Evolutionary conservation across 768 basidiomycete species (phyloP).

Genomic region (Gloeostereum incarnatum): DNA sequence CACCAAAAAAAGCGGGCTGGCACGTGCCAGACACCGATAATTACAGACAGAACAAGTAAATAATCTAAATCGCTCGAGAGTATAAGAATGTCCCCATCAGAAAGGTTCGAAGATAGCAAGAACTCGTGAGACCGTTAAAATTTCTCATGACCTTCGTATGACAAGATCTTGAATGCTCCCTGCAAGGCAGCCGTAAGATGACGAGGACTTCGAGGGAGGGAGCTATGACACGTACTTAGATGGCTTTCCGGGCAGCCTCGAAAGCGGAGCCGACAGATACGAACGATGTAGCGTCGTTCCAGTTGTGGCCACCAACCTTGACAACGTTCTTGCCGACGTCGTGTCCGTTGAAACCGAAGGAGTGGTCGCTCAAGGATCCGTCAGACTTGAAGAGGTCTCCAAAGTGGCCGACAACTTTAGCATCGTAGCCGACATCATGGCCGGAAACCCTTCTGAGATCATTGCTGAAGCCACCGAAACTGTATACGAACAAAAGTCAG

Average conservation of each 20-base stretch:
- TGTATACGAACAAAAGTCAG: background rate
- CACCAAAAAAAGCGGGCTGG: no score
- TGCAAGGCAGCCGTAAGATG: no score
- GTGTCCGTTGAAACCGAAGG: constrained; percentile 9
- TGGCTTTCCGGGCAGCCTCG: constrained; percentile 3
- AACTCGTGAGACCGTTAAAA: background rate
- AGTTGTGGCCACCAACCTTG: constrained; percentile 8
- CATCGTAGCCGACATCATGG: constrained; percentile 13
- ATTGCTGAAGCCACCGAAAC: constrained; percentile 12
- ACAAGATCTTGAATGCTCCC: no score
- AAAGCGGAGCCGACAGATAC: constrained; percentile 7
- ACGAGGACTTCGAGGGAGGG: no score
- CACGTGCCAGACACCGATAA: no score
- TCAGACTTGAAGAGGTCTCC: constrained; percentile 11
- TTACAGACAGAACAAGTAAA: no score
- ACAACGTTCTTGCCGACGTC: constrained; percentile 8
- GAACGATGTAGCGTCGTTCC: constrained; percentile 6
- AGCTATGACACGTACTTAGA: no score
- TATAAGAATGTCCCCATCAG: no score
- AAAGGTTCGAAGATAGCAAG: no score
- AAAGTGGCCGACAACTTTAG: constrained; percentile 9
- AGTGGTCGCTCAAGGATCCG: constrained; percentile 10
- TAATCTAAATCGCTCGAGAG: no score
- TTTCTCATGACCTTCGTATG: background rate
- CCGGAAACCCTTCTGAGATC: constrained; percentile 12